phyloP scores from a whole-genome alignment of 192 early-diverging fungal species.

The Coemansia sp. region DNA sequence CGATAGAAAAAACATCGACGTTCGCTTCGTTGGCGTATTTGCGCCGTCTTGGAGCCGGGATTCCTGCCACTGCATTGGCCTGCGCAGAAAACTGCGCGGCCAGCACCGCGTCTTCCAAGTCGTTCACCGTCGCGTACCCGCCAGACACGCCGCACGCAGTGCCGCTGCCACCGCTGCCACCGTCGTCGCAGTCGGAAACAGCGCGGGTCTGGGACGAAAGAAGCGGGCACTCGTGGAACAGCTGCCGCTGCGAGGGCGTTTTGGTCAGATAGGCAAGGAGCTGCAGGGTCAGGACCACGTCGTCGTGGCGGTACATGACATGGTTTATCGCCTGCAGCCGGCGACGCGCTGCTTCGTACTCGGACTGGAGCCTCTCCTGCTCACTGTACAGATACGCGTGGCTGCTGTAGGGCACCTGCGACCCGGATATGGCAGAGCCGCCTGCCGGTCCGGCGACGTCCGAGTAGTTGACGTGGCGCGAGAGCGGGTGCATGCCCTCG shows the following conservation, averaged over 20 bases:
- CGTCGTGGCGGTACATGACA: conserved; percentile 75
- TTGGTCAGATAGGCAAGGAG: conserved; percentile 88
- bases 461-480: conserved; percentile 36
- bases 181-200: background rate
- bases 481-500: conserved; percentile 43
- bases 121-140: conserved; percentile 26
- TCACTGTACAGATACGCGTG: conserved; percentile 48
- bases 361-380: conserved; percentile 48
- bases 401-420: conserved; percentile 32
- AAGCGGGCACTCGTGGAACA: conserved; percentile 45
- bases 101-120: conserved; percentile 30
- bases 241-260: conserved; percentile 76
- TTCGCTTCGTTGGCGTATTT: conserved; percentile 17
- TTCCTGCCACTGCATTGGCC: conserved; percentile 27
- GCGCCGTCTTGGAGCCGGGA: conserved; percentile 32
- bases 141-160: background rate
- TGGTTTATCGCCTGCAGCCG: conserved; percentile 48
- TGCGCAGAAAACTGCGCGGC: conserved; percentile 36
- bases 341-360: conserved; percentile 36
- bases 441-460: conserved; percentile 9
- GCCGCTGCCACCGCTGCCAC: conserved; percentile 12
- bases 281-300: conserved; percentile 80
- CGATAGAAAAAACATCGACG: conserved; percentile 73
- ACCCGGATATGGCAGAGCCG: conserved; percentile 15
- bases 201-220: conserved; percentile 30